Evolutionary conservation across 352 stramenopile genomes (phyloP), one percentile per base, ranked within the genome.

Genomic region (Globisporangium splendens): DNA sequence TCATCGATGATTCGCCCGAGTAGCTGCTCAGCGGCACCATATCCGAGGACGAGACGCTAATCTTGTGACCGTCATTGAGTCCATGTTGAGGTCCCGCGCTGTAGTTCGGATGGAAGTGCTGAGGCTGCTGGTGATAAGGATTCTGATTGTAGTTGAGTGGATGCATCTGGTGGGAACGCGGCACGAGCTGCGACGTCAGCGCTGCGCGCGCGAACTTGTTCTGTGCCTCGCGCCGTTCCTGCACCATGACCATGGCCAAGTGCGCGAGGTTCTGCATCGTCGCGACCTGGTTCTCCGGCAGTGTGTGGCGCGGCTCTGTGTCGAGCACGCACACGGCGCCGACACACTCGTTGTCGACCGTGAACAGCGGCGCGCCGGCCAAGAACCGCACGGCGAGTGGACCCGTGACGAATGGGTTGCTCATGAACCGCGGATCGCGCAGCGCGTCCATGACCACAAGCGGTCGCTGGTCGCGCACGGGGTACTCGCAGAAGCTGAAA

Each of bases 341-440:
- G 12, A 93, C 81, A 47, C 81, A 91, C 50, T 84, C 66, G 46
- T 88, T 89, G 54, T 91, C 72, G 38, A 90, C 78, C n/a, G 83
- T 91, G 43, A 93, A 91, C 33, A 98, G 74, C 28, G 93, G 90
- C n/a, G 92, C 89, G 38, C 91, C 93, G 0, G 95, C 93, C 49
- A 98, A 90, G 68, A 98, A 98, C 15, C 95, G 88, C 50, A 98
- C 92, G 56, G 83, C 72, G 2, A 96, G 83, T 15, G 84, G 73
- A 17, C 93, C 93, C 1, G 83, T 97, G 0, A 98, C 93, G 33
- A 98, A 87, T 59, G 86, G 79, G 65, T 97, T 96, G 14, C 83
- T 62, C 42, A 69, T 63, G 63, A 98, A 98, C 8, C 93, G 79
- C n/a, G 75, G 54, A 64, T 98, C 95, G 1, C 81, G 71, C 52